These are phyloP conservation scores for Fusarium sp. DNA, from an alignment of 2,329 filamentous ascomycete genomes.

Conservation along the genomic window DNA sequence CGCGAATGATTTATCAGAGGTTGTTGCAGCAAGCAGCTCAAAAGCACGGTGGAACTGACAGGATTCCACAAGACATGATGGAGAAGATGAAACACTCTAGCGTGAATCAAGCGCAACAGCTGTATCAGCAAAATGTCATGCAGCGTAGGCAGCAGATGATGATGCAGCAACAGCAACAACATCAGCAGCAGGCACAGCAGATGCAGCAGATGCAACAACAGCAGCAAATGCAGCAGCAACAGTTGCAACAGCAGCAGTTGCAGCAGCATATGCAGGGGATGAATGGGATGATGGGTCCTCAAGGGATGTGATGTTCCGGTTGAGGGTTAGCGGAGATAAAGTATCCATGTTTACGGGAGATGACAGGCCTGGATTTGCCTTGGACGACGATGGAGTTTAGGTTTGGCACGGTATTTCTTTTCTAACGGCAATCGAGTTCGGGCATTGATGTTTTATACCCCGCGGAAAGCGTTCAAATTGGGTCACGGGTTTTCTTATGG, in stretches of 20 bases:
- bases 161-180: constrained; percentile 46
- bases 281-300: constrained; percentile 67
- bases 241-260: constrained; percentile 43
- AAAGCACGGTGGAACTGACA: constrained; percentile 60
- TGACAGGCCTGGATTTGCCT: constrained; percentile 18
- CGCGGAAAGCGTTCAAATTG: constrained; percentile 47
- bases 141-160: constrained; percentile 48
- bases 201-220: constrained; percentile 52
- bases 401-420: constrained; percentile 27
- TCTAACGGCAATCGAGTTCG: constrained; percentile 36
- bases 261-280: constrained; percentile 47
- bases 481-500: constrained; percentile 39
- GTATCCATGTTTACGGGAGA: constrained; percentile 29
- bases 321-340: constrained; percentile 3
- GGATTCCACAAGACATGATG: constrained; percentile 63
- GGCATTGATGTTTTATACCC: constrained; percentile 52
- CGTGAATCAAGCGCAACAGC: constrained; percentile 55
- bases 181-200: constrained; percentile 48
- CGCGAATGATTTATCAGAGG: constrained; percentile 58
- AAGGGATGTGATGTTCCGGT: constrained; percentile 60
- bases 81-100: constrained; percentile 64
- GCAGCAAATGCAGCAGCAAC: constrained; percentile 47
- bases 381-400: constrained; percentile 40
- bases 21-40: constrained; percentile 53
- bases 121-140: constrained; percentile 53